These are phyloP conservation scores for Aspergillus pseudotamarii DNA, from an alignment of 2,329 filamentous ascomycete species.

Conservation along the genomic window DNA sequence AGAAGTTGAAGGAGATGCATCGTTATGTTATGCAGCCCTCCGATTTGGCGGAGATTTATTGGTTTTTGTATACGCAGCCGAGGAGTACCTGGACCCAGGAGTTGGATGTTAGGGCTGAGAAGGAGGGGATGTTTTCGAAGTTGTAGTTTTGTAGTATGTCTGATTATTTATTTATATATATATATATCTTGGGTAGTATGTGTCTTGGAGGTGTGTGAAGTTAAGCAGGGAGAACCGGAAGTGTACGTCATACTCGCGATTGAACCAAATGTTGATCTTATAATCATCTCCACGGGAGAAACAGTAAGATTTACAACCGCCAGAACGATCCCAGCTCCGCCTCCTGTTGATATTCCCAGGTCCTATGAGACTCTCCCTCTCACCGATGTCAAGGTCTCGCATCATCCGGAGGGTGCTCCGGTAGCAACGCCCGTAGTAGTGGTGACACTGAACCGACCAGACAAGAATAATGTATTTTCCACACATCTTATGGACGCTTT, in stretches of 20 bases:
- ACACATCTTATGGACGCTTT: conserved; percentile 52
- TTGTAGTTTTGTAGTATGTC: conserved; percentile 7
- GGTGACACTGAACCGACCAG: conserved; percentile 56
- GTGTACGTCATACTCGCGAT: neutral
- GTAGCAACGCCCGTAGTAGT: conserved; percentile 50
- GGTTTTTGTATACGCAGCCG: conserved; percentile 20
- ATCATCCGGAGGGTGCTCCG: conserved; percentile 46
- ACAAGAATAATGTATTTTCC: conserved; percentile 60
- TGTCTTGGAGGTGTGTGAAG: too few species aligned
- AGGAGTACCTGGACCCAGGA: conserved; percentile 24
- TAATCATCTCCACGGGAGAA: neutral
- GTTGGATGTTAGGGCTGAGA: conserved; percentile 20
- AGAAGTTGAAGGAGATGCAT: conserved; percentile 17
- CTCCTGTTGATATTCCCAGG: conserved; percentile 23
- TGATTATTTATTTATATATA: neutral
- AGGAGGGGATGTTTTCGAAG: conserved; percentile 22
- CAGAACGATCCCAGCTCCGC: conserved; percentile 10
- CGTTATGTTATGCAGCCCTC: conserved; percentile 21
- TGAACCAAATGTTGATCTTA: neutral
- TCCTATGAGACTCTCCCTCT: conserved; percentile 34
- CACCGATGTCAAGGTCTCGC: conserved; percentile 35
- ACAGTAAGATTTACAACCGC: too few species aligned
- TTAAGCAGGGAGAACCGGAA: neutral
- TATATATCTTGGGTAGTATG: too few species aligned
- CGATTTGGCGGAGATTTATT: conserved; percentile 19